phyloP scores from a whole-genome alignment of 495 filamentous ascomycete genomes.

The Choiromyces venosus region DNA sequence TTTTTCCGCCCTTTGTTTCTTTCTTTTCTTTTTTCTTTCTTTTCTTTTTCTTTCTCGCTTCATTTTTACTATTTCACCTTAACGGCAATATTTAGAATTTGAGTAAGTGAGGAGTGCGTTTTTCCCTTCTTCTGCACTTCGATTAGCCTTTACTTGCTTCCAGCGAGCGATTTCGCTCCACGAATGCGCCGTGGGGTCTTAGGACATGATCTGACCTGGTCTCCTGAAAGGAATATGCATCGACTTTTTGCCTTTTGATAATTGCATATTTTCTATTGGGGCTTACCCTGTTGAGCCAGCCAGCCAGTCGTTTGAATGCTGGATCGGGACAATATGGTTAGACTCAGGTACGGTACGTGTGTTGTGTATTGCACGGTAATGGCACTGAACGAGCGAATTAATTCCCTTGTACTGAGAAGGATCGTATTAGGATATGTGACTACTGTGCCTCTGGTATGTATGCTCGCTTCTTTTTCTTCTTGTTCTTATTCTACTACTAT shows the following conservation, averaged over 20 bases:
- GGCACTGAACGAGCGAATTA: not conserved
- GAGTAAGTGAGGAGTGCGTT: not conserved
- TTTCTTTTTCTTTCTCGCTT: no score
- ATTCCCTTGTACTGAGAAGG: not conserved
- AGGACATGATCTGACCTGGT: not conserved
- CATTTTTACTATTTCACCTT: not conserved
- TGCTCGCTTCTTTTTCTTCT: not conserved
- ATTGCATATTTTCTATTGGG: not conserved
- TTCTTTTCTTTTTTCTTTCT: not conserved
- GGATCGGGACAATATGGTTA: not conserved
- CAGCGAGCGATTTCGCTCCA: not conserved
- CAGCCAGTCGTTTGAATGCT: no score
- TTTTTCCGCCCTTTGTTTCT: not conserved
- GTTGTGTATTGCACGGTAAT: not conserved
- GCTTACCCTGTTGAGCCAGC: not conserved
- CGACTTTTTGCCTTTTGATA: not conserved
- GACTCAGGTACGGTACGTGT: not conserved
- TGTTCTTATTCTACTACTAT: no score
- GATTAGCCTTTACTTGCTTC: not conserved
- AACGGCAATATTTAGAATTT: not conserved
- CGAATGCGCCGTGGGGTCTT: not conserved
- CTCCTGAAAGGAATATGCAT: not conserved
- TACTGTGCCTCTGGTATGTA: no score
- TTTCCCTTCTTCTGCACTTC: not conserved
- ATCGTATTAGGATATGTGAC: not conserved